Base-by-base conservation (phyloP, 148 eudicot species). In the Amaranthus cruentus region DNA sequence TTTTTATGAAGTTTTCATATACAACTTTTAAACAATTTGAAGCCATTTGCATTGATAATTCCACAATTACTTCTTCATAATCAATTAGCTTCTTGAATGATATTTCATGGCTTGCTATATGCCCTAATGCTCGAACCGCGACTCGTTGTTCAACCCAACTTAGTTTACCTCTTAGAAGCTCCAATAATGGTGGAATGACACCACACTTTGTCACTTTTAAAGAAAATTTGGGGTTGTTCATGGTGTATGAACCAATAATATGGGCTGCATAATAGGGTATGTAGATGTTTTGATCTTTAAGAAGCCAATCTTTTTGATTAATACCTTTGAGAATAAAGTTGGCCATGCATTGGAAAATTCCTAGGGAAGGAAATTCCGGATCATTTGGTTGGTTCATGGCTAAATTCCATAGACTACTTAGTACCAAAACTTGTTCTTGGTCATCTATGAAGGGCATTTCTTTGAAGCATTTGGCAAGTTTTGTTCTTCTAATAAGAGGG, bases 261-360 rank as follows among this genome's bases (percentile, higher is more conserved):
- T 92, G 97, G 70, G 93, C 90, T 44, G 97, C 97, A 76, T 92
- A 92, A 69, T 92, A 90, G 13, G 97, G 90, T 47, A 90, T 87
- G 73, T 92, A 92, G 28, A 87, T 83, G 77, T 92, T 92, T 67
- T 90, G 97, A 48, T 83, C 82, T 47, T 38, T 79, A 4, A 78
- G 74, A 64, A 92, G 85, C 97, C 96, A 92, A 59, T 79, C 75
- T 81, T 56, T 81, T 47, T 85, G 83, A 48, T 74, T 64, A 51
- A 92, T 55, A 47, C 89, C 87, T 76, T 80, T 90, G 21, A 64
- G 60, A 71, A 92, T 86, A 51, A 92, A 79, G 56, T 75, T 81
- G 4, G 81, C 75, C 96, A 88, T 83, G 90, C 96, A 90, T n/a
- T 70, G 74, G 73, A 92, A 92, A 55, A 92, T 78, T 21, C 97